phyloP scores from a whole-genome alignment of 768 basidiomycete species.

The Lactarius sanguifluus region DNA sequence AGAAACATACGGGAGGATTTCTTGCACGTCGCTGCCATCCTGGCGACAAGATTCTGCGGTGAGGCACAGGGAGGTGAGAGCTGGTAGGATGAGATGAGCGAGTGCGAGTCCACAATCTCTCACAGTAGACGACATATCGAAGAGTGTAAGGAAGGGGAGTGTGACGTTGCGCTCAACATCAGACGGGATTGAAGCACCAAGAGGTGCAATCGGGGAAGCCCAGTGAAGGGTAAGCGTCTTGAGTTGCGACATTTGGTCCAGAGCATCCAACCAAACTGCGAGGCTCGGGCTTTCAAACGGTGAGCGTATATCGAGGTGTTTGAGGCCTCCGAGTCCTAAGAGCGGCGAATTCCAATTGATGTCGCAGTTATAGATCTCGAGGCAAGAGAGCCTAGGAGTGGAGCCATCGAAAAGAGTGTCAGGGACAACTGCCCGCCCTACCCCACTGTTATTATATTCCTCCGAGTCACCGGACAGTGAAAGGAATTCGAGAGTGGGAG shows the following conservation, averaged over 20 bases:
- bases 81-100: slow-evolving; percentile 18
- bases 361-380: slow-evolving; percentile 6
- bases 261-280: slow-evolving; percentile 6
- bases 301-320: neutral
- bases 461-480: no score
- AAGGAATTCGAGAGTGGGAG: no score
- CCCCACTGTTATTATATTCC: neutral
- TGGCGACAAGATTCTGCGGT: neutral
- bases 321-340: neutral
- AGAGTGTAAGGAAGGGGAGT: slow-evolving; percentile 3
- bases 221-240: neutral
- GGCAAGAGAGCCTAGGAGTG: slow-evolving; percentile 6
- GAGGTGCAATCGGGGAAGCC: neutral
- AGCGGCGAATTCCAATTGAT: slow-evolving; percentile 11
- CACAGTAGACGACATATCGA: neutral
- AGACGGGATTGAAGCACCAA: neutral
- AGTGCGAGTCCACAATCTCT: slow-evolving; percentile 6
- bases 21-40: slow-evolving; percentile 1
- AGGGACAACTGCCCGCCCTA: neutral
- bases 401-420: neutral
- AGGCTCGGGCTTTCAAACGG: slow-evolving; percentile 1
- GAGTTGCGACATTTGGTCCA: neutral
- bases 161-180: neutral
- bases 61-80: neutral
- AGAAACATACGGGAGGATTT: slow-evolving; percentile 1